Percentiles rank a stretch among this genome's conserved stretches.
These are phyloP conservation scores for Crotalaria pallida DNA, from an alignment of 306 rosid species.

Conservation along the genomic window DNA sequence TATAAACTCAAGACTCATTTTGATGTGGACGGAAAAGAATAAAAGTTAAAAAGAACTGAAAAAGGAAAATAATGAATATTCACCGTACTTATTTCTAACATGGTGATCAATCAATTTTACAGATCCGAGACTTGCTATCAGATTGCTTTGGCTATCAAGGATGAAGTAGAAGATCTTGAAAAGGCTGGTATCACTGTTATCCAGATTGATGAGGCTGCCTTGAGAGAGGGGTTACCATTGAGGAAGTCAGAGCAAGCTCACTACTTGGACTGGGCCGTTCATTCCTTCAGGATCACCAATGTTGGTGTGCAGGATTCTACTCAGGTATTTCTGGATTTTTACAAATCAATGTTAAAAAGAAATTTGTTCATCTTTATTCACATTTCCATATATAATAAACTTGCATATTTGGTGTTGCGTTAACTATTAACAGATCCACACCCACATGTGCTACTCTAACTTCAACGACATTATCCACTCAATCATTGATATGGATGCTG, in stretches of 20 bases:
- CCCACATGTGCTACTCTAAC: conserved; percentile 95
- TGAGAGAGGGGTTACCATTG: conserved; percentile 82
- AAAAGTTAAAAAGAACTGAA: neutral
- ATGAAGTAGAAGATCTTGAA: conserved; percentile 89
- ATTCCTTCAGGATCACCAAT: conserved; percentile 83
- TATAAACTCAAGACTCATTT: conserved; percentile 8
- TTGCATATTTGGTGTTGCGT: conserved; percentile 20
- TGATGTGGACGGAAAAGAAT: neutral
- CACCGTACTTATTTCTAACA: neutral
- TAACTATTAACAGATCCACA: conserved; percentile 58
- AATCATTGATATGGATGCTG: conserved; percentile 87
- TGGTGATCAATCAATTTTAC: neutral
- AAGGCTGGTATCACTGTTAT: conserved; percentile 66
- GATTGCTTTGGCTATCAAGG: conserved; percentile 91
- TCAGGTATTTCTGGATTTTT: conserved; percentile 41
- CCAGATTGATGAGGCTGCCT: conserved; percentile 91
- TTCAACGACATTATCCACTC: conserved; percentile 93
- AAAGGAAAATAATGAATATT: neutral
- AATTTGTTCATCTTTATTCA: neutral
- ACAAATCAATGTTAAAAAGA: neutral
- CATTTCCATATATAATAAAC: neutral
- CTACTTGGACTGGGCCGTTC: conserved; percentile 90
- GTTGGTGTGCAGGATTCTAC: conserved; percentile 69
- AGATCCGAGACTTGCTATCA: conserved; percentile 78
- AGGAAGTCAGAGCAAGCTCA: conserved; percentile 76